A percentile compares a stretch with the other conserved stretches of the same genome.
These are phyloP conservation scores for Salix suchowensis DNA, from an alignment of 345 rosid species.

Conservation along the genomic window DNA sequence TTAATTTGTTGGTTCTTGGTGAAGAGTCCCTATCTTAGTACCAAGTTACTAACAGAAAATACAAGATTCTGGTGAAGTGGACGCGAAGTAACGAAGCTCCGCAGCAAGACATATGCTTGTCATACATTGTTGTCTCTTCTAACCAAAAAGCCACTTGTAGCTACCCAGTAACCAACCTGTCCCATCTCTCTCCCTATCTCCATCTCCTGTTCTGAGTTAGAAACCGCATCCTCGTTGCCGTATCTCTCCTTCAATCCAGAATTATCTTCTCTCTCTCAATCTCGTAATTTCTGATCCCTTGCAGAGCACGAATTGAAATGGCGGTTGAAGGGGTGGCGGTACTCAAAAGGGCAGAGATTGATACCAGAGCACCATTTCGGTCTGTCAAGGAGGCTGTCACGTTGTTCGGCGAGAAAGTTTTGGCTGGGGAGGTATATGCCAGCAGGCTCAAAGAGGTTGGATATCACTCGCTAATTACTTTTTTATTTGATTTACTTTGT, in stretches of 20 bases:
- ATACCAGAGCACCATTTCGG: conserved; percentile 64
- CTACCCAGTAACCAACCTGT: conserved; percentile 4
- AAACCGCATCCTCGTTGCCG: conserved; percentile 15
- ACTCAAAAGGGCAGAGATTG: conserved; percentile 62
- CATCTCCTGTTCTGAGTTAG: conserved; percentile 1
- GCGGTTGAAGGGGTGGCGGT: conserved; percentile 22
- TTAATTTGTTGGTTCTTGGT: conserved; percentile 19
- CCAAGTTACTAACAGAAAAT: neutral
- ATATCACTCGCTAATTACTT: neutral
- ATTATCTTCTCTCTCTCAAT: neutral
- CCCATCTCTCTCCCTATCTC: neutral
- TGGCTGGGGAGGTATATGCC: conserved; percentile 56
- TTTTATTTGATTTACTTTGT: too few species aligned
- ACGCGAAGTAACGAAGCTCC: conserved; percentile 56
- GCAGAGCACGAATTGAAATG: conserved; percentile 11
- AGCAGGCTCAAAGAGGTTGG: conserved; percentile 51
- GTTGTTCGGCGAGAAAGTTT: conserved; percentile 70
- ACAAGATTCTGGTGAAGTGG: conserved; percentile 53
- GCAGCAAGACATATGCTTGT: conserved; percentile 17
- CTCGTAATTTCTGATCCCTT: neutral
- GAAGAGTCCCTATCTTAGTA: conserved; percentile 23
- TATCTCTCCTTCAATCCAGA: conserved; percentile 4
- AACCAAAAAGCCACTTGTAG: conserved; percentile 11
- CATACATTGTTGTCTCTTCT: conserved; percentile 2
- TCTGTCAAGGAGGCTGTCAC: conserved; percentile 80